Evolutionary conservation across 1,284 basidiomycete species (phyloP).

Genomic region (Porogramme epimiltina): DNA sequence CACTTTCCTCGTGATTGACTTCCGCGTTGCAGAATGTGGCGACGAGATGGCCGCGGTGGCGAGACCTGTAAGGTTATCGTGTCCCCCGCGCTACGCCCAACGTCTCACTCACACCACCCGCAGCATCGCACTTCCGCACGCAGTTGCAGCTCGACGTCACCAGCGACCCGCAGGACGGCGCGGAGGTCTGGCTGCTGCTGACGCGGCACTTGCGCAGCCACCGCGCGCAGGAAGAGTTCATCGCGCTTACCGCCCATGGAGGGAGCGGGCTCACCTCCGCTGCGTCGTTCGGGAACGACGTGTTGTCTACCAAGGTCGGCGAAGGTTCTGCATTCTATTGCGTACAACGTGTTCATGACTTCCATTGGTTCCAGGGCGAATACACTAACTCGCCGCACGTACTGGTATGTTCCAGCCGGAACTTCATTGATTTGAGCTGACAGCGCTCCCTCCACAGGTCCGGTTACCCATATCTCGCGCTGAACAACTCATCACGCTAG

Average conservation of each 20-base stretch:
- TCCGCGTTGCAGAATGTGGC: constrained; percentile 19
- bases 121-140: constrained; percentile 32
- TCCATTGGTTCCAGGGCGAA: constrained; percentile 47
- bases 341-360: too few relatives aligned
- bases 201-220: constrained; percentile 75
- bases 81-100: not conserved
- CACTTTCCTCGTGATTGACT: not conserved
- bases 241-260: constrained; percentile 69
- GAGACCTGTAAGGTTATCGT: constrained; percentile 1
- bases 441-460: constrained; percentile 24
- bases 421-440: not conserved
- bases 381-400: constrained; percentile 82
- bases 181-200: constrained; percentile 78
- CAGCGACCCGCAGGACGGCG: not conserved
- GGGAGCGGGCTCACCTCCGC: constrained; percentile 22
- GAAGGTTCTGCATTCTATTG: not conserved
- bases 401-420: constrained; percentile 48
- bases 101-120: not conserved
- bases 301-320: constrained; percentile 25
- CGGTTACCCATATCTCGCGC: constrained; percentile 37
- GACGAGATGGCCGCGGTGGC: constrained; percentile 4
- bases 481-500: constrained; percentile 51
- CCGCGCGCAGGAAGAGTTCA: constrained; percentile 62
- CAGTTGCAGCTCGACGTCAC: constrained; percentile 21
- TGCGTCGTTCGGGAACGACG: not conserved